Evolutionary conservation across 1,139 yeast genomes (phyloP).

Genomic region (Kodamaea sp.): DNA sequence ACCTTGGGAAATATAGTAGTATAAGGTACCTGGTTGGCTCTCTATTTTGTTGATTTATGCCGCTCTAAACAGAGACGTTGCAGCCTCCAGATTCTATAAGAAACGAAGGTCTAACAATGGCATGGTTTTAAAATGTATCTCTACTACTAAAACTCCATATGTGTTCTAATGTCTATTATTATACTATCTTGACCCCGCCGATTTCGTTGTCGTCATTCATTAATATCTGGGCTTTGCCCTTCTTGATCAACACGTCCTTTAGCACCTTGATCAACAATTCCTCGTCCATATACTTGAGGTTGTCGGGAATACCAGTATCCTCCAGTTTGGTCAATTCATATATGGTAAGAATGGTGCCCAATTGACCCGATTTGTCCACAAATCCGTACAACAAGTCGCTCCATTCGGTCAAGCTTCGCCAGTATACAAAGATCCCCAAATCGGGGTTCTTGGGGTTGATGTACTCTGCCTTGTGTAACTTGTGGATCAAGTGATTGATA

Average conservation of each 20-base stretch:
- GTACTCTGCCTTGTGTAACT: slow-evolving; percentile 55
- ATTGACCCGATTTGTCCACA: slow-evolving; percentile 74
- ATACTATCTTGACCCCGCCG: slow-evolving; percentile 69
- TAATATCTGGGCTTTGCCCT: slow-evolving; percentile 67
- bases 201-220: slow-evolving; percentile 57
- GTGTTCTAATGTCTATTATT: slow-evolving; percentile 7
- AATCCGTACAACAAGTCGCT: slow-evolving; percentile 51
- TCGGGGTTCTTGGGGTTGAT: slow-evolving; percentile 43
- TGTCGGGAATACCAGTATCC: slow-evolving; percentile 57
- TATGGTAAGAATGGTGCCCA: slow-evolving; percentile 74
- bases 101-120: slow-evolving; percentile 2
- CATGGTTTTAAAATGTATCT: neutral
- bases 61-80: slow-evolving; percentile 12
- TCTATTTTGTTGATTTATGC: slow-evolving; percentile 7
- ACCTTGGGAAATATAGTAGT: slow-evolving; percentile 5
- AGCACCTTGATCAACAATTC: slow-evolving; percentile 56
- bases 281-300: slow-evolving; percentile 65
- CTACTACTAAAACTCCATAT: neutral
- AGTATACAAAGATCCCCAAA: slow-evolving; percentile 56
- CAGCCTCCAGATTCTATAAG: slow-evolving; percentile 3
- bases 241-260: slow-evolving; percentile 55
- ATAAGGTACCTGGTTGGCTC: slow-evolving; percentile 15
- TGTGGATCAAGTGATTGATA: slow-evolving; percentile 56
- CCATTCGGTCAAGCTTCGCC: slow-evolving; percentile 80
- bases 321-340: slow-evolving; percentile 74